phyloP scores from a whole-genome alignment of 148 eudicot species.

The Silene conica region DNA sequence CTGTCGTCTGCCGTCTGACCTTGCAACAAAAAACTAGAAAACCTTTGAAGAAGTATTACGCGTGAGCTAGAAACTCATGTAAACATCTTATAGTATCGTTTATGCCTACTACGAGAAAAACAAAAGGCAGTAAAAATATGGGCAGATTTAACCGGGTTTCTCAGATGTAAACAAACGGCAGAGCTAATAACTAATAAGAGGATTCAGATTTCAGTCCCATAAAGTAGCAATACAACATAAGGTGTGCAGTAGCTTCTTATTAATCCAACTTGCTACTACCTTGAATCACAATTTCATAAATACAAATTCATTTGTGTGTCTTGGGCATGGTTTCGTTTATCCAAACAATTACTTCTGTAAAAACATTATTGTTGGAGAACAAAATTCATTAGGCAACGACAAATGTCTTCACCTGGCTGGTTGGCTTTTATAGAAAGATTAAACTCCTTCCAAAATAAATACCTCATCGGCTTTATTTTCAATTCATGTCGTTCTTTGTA shows the following conservation, averaged over 20 bases:
- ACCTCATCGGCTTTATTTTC: constrained; percentile 13
- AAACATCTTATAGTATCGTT: no score
- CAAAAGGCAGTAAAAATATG: no score
- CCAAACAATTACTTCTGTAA: constrained; percentile 5
- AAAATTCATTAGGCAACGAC: constrained; percentile 16
- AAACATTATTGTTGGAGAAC: constrained; percentile 22
- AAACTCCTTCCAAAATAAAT: constrained; percentile 4
- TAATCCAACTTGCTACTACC: constrained; percentile 4
- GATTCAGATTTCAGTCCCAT: no score
- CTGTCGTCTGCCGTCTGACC: no score
- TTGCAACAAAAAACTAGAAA: no score
- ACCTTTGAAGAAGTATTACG: no score
- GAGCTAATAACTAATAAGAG: no score
- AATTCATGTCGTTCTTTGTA: not conserved
- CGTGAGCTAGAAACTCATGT: no score
- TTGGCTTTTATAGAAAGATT: constrained; percentile 8
- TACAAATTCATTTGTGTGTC: constrained; percentile 15
- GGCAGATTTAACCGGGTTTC: no score
- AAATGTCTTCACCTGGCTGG: constrained; percentile 11
- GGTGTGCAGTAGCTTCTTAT: constrained; percentile 18
- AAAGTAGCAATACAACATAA: no score
- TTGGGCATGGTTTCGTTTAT: constrained; percentile 6
- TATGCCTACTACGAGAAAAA: no score
- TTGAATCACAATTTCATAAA: constrained; percentile 7
- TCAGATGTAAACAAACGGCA: no score